Base-by-base conservation (phyloP, 2,329 filamentous ascomycete genomes). In the Colletotrichum filicis region DNA sequence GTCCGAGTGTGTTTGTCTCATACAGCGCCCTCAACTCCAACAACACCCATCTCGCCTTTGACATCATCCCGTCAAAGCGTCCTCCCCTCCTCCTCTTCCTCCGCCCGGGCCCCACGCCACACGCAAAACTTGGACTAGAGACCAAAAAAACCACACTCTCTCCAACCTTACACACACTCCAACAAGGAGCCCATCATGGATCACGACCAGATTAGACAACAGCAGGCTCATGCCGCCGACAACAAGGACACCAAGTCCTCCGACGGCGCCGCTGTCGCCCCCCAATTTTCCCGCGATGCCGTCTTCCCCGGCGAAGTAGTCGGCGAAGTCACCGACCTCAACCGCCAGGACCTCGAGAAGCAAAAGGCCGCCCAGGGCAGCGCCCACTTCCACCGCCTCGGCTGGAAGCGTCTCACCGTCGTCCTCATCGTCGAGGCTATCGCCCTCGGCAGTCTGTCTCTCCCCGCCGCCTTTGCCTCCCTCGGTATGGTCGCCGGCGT, bases 381-480 rank as follows among this genome's bases (percentile, higher is more conserved):
- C 61, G 85, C 85, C 16, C 84, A 87, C 68, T 90, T 89, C 78
- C 81, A 87, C 74, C 85, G 86, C 53, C 84, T 90, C 26, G 88
- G 88, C 66, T 90, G 88, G 88, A 89, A 89, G 78, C 86, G 88
- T 14, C 83, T 90, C 42, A 88, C 87, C 2, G 80, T 89, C 26
- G 84, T 90, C 32, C 83, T 89, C 73, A 88, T 90, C 73, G 88
- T 90, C 76, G 87, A 89, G 79, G 88, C 88, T 67, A 88, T 90
- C 74, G 88, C 88, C 5, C 86, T 90, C 19, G 88, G 88, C 59
- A 84, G 82, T 71, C 80, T 90, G 65, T 87, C 86, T 74, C 82
- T 90, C 59, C 88, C 88, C 4, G 77, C 80, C 2, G 87, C 87
- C 19, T 90, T 89, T 75, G 87, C 87, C 12, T 83, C 83, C 3